phyloP scores from a whole-genome alignment of 2,329 filamentous ascomycete genomes.

The Colletotrichum viniferum region DNA sequence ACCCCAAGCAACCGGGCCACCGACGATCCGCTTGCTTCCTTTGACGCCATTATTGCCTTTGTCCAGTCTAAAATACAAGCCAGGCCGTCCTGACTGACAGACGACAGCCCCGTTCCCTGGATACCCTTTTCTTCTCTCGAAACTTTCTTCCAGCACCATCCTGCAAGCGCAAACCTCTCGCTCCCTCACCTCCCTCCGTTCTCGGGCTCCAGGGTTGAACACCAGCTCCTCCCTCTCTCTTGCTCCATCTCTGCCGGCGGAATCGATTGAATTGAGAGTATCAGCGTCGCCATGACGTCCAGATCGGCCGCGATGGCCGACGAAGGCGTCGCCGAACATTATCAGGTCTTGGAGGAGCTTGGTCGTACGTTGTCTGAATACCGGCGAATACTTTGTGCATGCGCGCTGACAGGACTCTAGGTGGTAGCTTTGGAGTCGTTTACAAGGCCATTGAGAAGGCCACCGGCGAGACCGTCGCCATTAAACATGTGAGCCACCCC shows the following conservation, averaged over 20 bases:
- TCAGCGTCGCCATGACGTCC: constrained; percentile 14
- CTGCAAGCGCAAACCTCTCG: neutral
- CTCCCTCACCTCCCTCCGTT: constrained; percentile 13
- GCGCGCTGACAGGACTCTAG: constrained; percentile 46
- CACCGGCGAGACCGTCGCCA: constrained; percentile 92
- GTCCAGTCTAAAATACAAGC: constrained; percentile 16
- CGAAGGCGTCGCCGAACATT: constrained; percentile 79
- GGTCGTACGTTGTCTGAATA: constrained; percentile 70
- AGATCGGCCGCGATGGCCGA: constrained; percentile 50
- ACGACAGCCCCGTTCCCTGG: constrained; percentile 18
- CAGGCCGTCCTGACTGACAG: constrained; percentile 22
- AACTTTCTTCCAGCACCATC: constrained; percentile 10
- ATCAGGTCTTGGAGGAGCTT: constrained; percentile 94
- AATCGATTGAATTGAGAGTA: neutral
- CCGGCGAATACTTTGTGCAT: neutral
- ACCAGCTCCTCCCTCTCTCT: constrained; percentile 17
- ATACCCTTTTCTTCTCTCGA: constrained; percentile 21
- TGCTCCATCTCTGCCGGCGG: constrained; percentile 4
- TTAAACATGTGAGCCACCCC: constrained; percentile 81
- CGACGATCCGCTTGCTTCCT: constrained; percentile 17
- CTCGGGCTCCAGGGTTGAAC: constrained; percentile 14
- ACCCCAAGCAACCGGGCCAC: constrained; percentile 7
- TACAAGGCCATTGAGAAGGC: constrained; percentile 94
- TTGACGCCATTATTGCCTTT: constrained; percentile 3
- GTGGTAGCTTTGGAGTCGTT: constrained; percentile 94